phyloP scores from a whole-genome alignment of 805 yeast species.

The Pichia phayaonensis region DNA sequence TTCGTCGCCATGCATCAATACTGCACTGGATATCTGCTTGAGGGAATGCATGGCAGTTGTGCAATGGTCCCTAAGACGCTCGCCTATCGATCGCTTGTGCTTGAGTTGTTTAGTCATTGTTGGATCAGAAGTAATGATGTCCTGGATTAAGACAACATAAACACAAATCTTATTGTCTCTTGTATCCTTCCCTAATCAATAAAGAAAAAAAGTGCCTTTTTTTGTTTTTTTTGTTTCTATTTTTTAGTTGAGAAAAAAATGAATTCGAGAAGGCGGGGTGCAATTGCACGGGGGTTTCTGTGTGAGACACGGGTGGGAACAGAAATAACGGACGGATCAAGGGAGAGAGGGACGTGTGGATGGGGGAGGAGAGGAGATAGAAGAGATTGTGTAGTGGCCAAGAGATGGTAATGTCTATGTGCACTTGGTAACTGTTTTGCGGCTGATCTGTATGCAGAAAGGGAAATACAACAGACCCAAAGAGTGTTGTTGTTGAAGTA shows the following conservation, averaged over 20 bases:
- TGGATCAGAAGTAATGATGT: neutral
- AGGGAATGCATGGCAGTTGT: conserved; percentile 5
- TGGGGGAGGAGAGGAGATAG: no score
- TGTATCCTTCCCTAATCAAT: no score
- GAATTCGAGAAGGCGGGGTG: neutral
- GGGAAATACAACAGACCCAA: no score
- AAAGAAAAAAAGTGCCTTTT: neutral
- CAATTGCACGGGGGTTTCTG: neutral
- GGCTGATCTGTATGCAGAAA: no score
- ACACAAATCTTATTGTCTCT: neutral
- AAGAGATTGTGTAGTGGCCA: no score
- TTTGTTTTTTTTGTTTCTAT: no score
- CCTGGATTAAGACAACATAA: neutral
- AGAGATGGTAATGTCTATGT: no score
- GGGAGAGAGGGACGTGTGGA: no score
- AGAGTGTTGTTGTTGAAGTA: no score
- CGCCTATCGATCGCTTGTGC: conserved; percentile 3
- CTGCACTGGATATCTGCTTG: conserved; percentile 7
- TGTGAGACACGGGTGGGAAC: neutral
- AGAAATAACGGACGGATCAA: no score
- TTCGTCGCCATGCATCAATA: conserved; percentile 1
- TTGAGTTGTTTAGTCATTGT: neutral
- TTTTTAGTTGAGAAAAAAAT: no score
- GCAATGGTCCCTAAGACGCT: neutral
- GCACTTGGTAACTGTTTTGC: no score